These are phyloP conservation scores for Dipteronia dyeriana DNA, from an alignment of 345 rosid genomes.

Conservation along the genomic window DNA sequence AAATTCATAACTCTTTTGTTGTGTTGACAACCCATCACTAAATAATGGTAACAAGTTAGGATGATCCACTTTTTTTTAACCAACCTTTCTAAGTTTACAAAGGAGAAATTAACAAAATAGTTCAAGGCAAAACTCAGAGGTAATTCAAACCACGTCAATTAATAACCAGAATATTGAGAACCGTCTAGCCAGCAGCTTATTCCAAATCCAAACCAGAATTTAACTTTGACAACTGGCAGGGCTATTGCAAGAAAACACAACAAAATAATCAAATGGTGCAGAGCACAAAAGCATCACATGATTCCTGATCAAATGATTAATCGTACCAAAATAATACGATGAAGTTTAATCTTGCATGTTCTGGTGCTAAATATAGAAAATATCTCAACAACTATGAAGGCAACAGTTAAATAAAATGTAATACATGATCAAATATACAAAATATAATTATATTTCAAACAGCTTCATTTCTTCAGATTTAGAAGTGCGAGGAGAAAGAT, in stretches of 20 bases:
- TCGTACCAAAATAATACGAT: background rate
- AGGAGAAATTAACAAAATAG: background rate
- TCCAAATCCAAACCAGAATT: background rate
- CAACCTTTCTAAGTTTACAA: background rate
- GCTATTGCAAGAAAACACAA: background rate
- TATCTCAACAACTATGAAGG: background rate
- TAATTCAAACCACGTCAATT: background rate
- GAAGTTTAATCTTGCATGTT: background rate
- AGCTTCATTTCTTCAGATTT: background rate
- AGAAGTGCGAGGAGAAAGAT: background rate
- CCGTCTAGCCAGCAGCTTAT: no score
- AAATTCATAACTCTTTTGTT: background rate
- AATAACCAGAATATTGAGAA: no score
- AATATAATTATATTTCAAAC: background rate
- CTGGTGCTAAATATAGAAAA: background rate
- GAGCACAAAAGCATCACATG: background rate
- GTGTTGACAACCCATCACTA: background rate
- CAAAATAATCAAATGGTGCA: background rate
- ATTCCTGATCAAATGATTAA: constrained; percentile 1
- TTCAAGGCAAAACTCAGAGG: background rate
- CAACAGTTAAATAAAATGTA: background rate
- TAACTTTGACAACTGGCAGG: background rate
- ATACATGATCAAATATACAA: constrained; percentile 1
- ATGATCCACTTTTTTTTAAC: background rate
- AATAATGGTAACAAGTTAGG: background rate